phyloP scores from a whole-genome alignment of 2,329 filamentous ascomycete genomes.

The Ceratocystis variospora region DNA sequence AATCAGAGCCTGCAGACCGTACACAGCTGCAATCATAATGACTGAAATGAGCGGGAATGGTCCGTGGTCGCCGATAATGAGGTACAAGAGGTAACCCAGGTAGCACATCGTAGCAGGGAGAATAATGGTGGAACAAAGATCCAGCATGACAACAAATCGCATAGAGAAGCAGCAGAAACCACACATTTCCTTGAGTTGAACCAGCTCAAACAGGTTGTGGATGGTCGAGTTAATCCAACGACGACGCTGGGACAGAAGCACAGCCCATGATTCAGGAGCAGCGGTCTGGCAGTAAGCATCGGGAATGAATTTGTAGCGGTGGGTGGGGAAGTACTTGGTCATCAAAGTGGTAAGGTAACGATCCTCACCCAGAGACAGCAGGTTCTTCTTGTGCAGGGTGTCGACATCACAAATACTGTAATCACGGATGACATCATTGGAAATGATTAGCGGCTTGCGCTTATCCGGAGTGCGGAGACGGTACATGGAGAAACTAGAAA shows the following conservation, averaged over 20 bases:
- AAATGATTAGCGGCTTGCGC: constrained; percentile 86
- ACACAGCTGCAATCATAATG: constrained; percentile 77
- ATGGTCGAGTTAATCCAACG: constrained; percentile 99
- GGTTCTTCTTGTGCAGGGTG: constrained; percentile 92
- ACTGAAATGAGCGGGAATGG: constrained; percentile 79
- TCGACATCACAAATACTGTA: constrained; percentile 84
- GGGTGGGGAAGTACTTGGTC: constrained; percentile 91
- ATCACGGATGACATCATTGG: constrained; percentile 72
- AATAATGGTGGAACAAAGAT: constrained; percentile 83
- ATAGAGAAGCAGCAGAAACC: constrained; percentile 99
- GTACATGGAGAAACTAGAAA: constrained; percentile 89
- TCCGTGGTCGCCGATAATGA: constrained; percentile 51
- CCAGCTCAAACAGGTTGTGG: constrained; percentile 85
- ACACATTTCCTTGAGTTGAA: constrained; percentile 83
- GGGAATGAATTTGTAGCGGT: constrained; percentile 92
- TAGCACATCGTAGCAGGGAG: constrained; percentile 81
- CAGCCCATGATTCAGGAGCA: constrained; percentile 84
- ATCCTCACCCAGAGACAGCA: constrained; percentile 88
- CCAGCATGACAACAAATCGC: constrained; percentile 91
- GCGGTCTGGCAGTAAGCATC: constrained; percentile 90
- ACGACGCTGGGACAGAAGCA: constrained; percentile 91
- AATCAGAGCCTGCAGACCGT: constrained; percentile 88
- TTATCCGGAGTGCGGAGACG: constrained; percentile 86
- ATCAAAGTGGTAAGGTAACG: constrained; percentile 93
- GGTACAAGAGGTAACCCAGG: constrained; percentile 75